Base-by-base conservation (phyloP, 2,329 filamentous ascomycete genomes). In the Aspergillus vadensis region DNA sequence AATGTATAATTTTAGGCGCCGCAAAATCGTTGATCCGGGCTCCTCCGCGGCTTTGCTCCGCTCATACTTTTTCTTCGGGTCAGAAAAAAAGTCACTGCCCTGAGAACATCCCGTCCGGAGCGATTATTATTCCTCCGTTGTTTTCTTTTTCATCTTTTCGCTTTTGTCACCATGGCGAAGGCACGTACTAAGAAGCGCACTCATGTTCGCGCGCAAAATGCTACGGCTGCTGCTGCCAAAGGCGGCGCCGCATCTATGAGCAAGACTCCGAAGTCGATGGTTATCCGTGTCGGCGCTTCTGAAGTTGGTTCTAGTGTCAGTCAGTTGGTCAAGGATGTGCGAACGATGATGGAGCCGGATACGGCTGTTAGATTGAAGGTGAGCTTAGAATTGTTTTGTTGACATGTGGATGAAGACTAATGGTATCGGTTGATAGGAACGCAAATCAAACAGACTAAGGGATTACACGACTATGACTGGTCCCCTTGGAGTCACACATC, bases 381-480 rank as follows among this genome's bases (percentile, higher is more conserved):
- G 21, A 14, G 8, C 5, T 51, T 21, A 2, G 49, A 8, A 17
- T 9, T n/a, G 9, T 59, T n/a, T 23, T 23, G 50, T 12, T 32
- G 5, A 9, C 12, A 7, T 9, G 12, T 21, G 10, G 14, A 17
- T 3, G 19, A 48, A 48, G 9, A 30, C 15, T 38, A 15, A 25
- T 57, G 17, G 6, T 12, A 57, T 32, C 19, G 38, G 21, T 6
- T 15, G 55, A 15, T 58, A 83, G 80, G 94, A 98, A 81, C 85
- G 95, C 66, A 88, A 90, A 78, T 90, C 88, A 41, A 98, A 99
- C 80, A 88, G 89, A 72, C 80, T 98, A 67, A 88, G 90, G 72
- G 95, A 99, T 79, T 99, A 97, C 77, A 89, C 92, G 36, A 90
- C 91, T 64, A 99, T 99, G 95, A 91, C 91, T 61, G 95, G 95